Evolutionary conservation across 306 rosid species (phyloP).

Genomic region (Luffa aegyptiaca): DNA sequence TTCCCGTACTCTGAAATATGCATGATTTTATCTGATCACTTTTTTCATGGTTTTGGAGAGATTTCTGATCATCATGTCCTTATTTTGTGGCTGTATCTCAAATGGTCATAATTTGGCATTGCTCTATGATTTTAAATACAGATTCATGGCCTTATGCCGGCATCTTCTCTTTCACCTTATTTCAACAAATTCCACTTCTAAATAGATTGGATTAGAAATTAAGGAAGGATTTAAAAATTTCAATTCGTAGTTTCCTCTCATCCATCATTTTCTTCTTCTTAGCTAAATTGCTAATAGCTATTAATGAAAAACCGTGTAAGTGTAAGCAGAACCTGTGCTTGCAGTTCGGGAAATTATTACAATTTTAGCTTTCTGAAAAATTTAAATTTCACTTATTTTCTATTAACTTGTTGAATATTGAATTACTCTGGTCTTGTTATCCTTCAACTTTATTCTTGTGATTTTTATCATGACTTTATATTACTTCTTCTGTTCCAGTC

Average conservation of each 20-base stretch:
- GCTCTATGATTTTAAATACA: neutral
- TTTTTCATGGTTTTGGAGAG: neutral
- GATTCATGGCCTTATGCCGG: neutral
- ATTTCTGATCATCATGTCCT: neutral
- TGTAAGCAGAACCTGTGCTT: neutral
- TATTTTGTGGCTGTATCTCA: neutral
- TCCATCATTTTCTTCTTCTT: neutral
- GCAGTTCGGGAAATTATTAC: neutral
- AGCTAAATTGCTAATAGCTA: neutral
- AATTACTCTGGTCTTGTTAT: neutral
- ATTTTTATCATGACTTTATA: neutral
- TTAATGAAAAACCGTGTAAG: neutral
- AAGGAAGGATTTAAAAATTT: neutral
- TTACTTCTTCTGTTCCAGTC: slow-evolving; percentile 49
- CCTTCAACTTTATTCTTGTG: neutral
- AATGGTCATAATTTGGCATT: neutral
- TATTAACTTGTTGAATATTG: neutral
- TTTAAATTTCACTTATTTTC: neutral
- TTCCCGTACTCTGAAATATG: neutral
- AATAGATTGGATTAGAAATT: neutral
- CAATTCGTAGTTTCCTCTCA: neutral
- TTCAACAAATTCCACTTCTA: neutral
- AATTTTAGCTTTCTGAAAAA: neutral
- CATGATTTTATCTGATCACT: neutral
- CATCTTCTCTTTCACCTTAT: neutral